phyloP scores from a whole-genome alignment of 225 moss, liverwort and hornwort genomes.

The Pseudoscleropodium purum region DNA sequence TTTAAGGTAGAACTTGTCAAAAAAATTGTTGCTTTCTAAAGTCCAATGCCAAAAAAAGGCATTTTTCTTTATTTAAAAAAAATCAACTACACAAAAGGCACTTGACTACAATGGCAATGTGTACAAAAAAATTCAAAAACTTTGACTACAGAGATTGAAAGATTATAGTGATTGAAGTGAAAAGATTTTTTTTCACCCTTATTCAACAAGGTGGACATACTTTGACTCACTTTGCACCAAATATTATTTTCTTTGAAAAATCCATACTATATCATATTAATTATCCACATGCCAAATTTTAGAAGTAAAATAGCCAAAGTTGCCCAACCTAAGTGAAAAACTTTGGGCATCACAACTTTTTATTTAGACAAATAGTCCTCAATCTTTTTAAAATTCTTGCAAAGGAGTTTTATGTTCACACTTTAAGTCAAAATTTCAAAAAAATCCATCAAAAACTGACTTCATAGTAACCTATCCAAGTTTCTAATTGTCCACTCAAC shows the following conservation, averaged over 20 bases:
- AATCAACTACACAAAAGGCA: too few relatives aligned
- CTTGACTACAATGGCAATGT: neutral
- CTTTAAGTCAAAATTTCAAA: neutral
- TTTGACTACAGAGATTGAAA: neutral
- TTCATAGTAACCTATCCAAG: accelerated
- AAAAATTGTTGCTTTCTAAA: accelerated
- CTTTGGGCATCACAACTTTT: neutral
- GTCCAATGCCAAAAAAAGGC: neutral
- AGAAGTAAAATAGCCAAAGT: neutral
- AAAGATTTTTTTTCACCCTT: accelerated
- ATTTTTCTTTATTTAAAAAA: too few relatives aligned
- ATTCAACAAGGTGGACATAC: accelerated
- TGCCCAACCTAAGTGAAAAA: accelerated
- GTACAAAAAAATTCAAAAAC: too few relatives aligned
- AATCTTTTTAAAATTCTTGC: accelerated
- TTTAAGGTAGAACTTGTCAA: neutral
- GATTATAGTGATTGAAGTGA: neutral
- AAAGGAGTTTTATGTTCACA: neutral
- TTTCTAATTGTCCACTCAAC: accelerated
- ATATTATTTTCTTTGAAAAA: too few relatives aligned
- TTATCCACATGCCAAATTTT: neutral
- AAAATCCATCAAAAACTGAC: accelerated
- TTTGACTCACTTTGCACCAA: neutral
- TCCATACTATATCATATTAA: accelerated
- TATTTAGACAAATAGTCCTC: accelerated